Percentiles rank a stretch among this genome's conserved stretches.
Evolutionary conservation across 2,329 filamentous ascomycete species (phyloP).

Genomic region (Acrocalymma vagum): DNA sequence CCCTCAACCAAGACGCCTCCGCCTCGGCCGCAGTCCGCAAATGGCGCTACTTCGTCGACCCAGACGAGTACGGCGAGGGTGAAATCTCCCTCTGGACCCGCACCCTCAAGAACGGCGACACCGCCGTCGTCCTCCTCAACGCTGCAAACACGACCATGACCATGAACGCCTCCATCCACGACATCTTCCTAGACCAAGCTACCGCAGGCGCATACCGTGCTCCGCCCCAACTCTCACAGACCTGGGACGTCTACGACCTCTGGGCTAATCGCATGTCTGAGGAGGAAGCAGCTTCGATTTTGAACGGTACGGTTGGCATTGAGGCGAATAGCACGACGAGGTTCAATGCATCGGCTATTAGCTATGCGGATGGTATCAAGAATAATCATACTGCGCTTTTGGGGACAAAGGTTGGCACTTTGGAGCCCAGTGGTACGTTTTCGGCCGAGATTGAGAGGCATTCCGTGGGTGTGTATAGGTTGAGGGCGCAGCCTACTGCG

Average conservation of each 20-base stretch:
- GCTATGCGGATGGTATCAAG: slow-evolving; percentile 58
- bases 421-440: slow-evolving; percentile 54
- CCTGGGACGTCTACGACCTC: slow-evolving; percentile 63
- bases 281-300: slow-evolving; percentile 53
- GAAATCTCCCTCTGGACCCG: slow-evolving; percentile 62
- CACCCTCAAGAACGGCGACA: slow-evolving; percentile 55
- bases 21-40: slow-evolving; percentile 53
- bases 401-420: slow-evolving; percentile 55
- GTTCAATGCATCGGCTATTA: slow-evolving; percentile 60
- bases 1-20: slow-evolving; percentile 58
- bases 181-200: slow-evolving; percentile 62
- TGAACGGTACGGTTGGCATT: slow-evolving; percentile 49
- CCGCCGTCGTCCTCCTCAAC: slow-evolving; percentile 62
- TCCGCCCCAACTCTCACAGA: slow-evolving; percentile 50
- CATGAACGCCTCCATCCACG: slow-evolving; percentile 61
- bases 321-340: slow-evolving; percentile 44
- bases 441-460: slow-evolving; percentile 57
- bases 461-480: slow-evolving; percentile 60
- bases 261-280: slow-evolving; percentile 65
- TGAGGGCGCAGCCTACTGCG: slow-evolving; percentile 44
- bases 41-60: slow-evolving; percentile 55
- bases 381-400: slow-evolving; percentile 55
- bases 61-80: slow-evolving; percentile 53
- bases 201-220: slow-evolving; percentile 48
- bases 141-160: slow-evolving; percentile 51